A percentile compares a stretch with the other conserved stretches of the same genome.
Evolutionary conservation across 2,329 filamentous ascomycete genomes (phyloP).

Genomic region (Tothia fuscella): DNA sequence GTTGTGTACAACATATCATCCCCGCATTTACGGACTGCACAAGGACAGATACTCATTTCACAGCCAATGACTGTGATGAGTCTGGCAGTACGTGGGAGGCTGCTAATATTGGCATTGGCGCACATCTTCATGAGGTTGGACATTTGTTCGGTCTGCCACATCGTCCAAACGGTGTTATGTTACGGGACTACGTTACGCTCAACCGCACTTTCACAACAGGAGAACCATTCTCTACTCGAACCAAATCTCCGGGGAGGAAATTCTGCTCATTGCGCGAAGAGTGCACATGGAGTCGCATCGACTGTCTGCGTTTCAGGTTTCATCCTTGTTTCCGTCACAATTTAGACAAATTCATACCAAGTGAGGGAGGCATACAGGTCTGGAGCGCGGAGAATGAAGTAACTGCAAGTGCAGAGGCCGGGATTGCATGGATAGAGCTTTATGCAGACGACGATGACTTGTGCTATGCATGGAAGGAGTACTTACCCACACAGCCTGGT

Average conservation of each 20-base stretch:
- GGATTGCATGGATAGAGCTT: conserved; percentile 76
- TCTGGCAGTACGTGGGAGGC: conserved; percentile 89
- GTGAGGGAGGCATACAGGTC: conserved; percentile 70
- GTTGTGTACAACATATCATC: conserved; percentile 78
- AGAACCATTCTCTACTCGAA: conserved; percentile 79
- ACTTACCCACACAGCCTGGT: conserved; percentile 30
- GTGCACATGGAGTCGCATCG: conserved; percentile 82
- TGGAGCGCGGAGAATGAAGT: conserved; percentile 74
- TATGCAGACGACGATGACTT: conserved; percentile 68
- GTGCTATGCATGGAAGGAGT: conserved; percentile 75
- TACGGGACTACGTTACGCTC: conserved; percentile 71
- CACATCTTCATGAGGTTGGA: conserved; percentile 82
- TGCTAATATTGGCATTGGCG: conserved; percentile 88
- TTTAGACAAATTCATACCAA: conserved; percentile 46
- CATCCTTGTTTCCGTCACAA: conserved; percentile 85
- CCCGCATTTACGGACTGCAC: conserved; percentile 86
- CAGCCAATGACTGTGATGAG: conserved; percentile 79
- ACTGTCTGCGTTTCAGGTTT: conserved; percentile 75
- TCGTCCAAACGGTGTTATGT: conserved; percentile 85
- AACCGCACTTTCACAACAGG: conserved; percentile 72
- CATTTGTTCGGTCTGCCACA: conserved; percentile 85
- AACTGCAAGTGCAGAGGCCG: conserved; percentile 65
- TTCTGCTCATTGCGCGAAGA: conserved; percentile 67
- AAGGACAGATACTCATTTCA: conserved; percentile 64
- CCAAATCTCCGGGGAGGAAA: conserved; percentile 65